phyloP scores from a whole-genome alignment of 495 filamentous ascomycete genomes.

The Symbiotaphrina buchneri region DNA sequence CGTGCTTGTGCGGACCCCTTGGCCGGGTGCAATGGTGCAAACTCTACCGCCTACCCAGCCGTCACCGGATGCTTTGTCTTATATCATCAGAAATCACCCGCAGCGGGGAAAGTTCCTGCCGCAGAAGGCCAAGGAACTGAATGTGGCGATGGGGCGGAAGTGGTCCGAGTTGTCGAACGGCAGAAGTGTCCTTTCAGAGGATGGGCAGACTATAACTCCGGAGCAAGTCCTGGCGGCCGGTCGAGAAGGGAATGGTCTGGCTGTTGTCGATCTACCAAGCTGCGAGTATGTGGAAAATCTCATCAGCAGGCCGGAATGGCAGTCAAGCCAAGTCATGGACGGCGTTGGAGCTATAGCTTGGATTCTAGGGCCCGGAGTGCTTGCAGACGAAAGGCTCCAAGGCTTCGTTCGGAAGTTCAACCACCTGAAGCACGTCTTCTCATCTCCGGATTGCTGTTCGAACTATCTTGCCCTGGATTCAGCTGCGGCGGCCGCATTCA shows the following conservation, averaged over 20 bases:
- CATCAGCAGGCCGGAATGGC: conserved; percentile 52
- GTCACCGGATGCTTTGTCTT: conserved; percentile 48
- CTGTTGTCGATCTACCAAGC: conserved; percentile 58
- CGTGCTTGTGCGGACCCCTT: conserved; percentile 57
- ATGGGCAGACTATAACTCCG: conserved; percentile 33
- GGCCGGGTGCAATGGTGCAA: conserved; percentile 49
- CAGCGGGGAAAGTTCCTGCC: conserved; percentile 61
- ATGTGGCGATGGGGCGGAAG: conserved; percentile 26
- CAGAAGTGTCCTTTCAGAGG: conserved; percentile 22
- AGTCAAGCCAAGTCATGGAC: conserved; percentile 33
- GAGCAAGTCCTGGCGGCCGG: conserved; percentile 41
- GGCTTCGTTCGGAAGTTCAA: conserved; percentile 42
- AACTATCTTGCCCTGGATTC: conserved; percentile 49
- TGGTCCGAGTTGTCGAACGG: conserved; percentile 27
- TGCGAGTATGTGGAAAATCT: conserved; percentile 41
- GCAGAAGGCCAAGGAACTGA: conserved; percentile 32
- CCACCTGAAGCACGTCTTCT: conserved; percentile 48
- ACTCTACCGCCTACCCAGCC: conserved; percentile 41
- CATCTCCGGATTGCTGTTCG: conserved; percentile 43
- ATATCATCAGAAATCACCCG: conserved; percentile 54
- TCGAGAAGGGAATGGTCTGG: conserved; percentile 38
- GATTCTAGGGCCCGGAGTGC: conserved; percentile 53
- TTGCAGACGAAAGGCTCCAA: conserved; percentile 30
- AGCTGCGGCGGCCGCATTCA: conserved; percentile 33
- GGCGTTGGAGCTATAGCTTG: conserved; percentile 53